Conservation (phyloP, 371 early-diverging fungal species). For the Actinomortierella wolfii region DNA sequence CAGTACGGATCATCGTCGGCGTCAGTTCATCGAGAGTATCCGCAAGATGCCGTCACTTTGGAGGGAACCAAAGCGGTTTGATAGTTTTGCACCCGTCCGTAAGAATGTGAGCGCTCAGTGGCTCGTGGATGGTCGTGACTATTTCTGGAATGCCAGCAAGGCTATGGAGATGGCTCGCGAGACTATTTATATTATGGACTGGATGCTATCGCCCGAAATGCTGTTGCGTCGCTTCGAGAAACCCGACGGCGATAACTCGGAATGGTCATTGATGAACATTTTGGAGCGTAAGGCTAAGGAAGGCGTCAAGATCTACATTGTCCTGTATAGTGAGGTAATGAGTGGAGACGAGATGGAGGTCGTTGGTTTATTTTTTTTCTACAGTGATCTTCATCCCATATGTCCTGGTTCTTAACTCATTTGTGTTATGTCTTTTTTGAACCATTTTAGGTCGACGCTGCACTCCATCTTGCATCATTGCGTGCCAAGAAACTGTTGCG, state of each 20-base stretch:
- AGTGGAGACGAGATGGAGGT: no score
- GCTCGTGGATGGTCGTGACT: constrained; percentile 85
- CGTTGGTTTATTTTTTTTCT: no score
- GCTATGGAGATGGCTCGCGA: constrained; percentile 80
- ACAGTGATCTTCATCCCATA: no score
- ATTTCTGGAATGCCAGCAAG: constrained; percentile 80
- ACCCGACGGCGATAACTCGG: constrained; percentile 10
- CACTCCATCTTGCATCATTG: constrained; percentile 37
- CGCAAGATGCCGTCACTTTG: constrained; percentile 45
- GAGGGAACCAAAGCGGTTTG: constrained; percentile 57
- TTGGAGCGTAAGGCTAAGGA: constrained; percentile 72
- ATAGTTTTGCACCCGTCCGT: constrained; percentile 85
- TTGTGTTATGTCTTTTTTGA: no score
- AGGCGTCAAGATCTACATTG: constrained; percentile 88
- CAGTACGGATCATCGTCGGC: constrained; percentile 39
- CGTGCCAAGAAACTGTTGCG: constrained; percentile 41
- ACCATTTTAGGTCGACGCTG: constrained; percentile 12
- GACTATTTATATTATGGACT: constrained; percentile 87
- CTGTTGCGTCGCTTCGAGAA: constrained; percentile 47
- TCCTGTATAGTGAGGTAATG: constrained; percentile 91
- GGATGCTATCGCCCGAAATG: constrained; percentile 90
- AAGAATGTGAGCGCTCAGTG: constrained; percentile 67
- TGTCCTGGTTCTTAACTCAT: no score
- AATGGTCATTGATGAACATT: constrained; percentile 33
- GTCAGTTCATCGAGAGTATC: constrained; percentile 44